Base-by-base conservation (phyloP, 257 asterid species). In the Solanum microdontum region DNA sequence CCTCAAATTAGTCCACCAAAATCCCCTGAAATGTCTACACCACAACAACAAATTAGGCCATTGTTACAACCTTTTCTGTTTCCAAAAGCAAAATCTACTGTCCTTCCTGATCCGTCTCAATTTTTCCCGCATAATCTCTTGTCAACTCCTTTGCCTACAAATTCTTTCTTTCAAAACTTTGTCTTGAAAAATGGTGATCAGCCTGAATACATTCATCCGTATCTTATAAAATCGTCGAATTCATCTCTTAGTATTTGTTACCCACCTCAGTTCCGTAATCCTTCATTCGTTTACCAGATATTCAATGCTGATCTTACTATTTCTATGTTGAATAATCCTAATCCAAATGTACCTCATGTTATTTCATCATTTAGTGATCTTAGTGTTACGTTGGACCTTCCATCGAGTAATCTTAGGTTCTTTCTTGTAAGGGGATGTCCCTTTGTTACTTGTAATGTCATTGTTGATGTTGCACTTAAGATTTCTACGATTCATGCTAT, bases 381-480 rank as follows among this genome's bases (percentile, higher is more conserved):
- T 62, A 91, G 95, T 68, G 91, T 95, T 73, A 94, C 98, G 36
- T 86, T 95, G 3, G 96, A 95, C 60, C 91, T 92, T 24, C 98
- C 96, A 37, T 93, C 95, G 1, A 88, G 89, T 84, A 90, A 90
- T 87, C 93, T 95, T 9, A 89, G 96, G 88, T 94, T 93, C 91
- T 93, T 80, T 84, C 96, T 95, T 26, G 96, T 91, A 62, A 86
- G 98, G 39, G 98, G 98, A 70, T 92, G 98, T 76, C 98, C 98
- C 26, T 95, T 92, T 86, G 43, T 93, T 89, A 95, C 98, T 1
- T 93, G 96, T 87, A 76, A 88, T 40, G 96, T 93, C 23, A 62
- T 58, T 90, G 82, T 83, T 17, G 43, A 83, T 4, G 92, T 64
- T 24, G 84, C 88, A 2, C 92, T 95, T 45, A 93, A 92, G 19